Base-by-base conservation (phyloP, 1,284 basidiomycete genomes). In the Naganishia liquefaciens region DNA sequence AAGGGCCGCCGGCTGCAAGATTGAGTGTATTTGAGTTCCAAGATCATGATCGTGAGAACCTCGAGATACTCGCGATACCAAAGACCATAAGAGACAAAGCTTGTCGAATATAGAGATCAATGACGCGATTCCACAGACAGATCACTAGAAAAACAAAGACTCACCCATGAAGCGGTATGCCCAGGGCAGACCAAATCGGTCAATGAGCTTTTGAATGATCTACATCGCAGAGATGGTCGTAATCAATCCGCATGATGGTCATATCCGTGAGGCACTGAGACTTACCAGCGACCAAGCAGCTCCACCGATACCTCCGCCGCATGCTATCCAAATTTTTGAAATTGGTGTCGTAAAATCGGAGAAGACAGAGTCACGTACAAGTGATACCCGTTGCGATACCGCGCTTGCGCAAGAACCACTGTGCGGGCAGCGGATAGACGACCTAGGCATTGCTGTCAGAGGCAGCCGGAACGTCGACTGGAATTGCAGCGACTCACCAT, bases 351-450 rank as follows among this genome's bases (percentile, higher is more conserved):
- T 3, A 1, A 13, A 28, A 30, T 13, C 7, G 17, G 28, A 3
- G 3, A 27, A 33, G 28, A 3, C 11, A 15, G 11, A n/a, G 5
- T 11, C 28, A 47, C 55, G 28, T 37, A 58, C 55, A 69, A 15
- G 68, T 66, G 30, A 69, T 62, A 5, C 68, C 68, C 2, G 68
- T 69, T 7, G 68, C 63, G 15, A 69, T 60, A 15, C 68, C 68
- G 40, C 68, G 52, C 57, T 63, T 67, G 37, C 62, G 61, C 50
- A 67, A 39, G 43, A 69, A 69, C 25, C 30, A 69, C 37, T 69
- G 68, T 9, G 57, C 54, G 5, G 66, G 65, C 2, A 67, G 47
- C 15, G 68, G 66, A 28, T 65, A 65, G 21, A 66, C 68, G n/a
- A 60, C 62, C 68, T 68, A 37, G 33, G 13, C 13, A 7, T 37